phyloP scores from a whole-genome alignment of 2,329 filamentous ascomycete species.

The Diaporthe citri region DNA sequence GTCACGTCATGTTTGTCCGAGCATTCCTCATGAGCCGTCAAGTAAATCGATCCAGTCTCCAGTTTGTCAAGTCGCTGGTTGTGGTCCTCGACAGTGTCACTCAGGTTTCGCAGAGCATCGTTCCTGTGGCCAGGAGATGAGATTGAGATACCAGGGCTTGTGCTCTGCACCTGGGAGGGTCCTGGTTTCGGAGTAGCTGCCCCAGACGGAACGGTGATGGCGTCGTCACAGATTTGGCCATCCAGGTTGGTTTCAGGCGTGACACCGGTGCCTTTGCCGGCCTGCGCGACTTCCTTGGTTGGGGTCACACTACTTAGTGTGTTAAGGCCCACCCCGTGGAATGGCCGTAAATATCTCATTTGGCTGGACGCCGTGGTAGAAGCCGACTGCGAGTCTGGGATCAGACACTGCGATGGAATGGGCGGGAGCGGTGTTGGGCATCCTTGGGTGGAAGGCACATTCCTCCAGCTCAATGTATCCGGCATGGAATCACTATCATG shows the following conservation, averaged over 20 bases:
- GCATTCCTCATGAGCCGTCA: conserved; percentile 76
- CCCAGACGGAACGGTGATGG: conserved; percentile 17
- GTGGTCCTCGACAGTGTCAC: conserved; percentile 69
- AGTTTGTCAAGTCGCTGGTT: conserved; percentile 75
- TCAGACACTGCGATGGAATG: conserved; percentile 63
- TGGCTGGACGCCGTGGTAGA: conserved; percentile 66
- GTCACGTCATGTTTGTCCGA: conserved; percentile 75
- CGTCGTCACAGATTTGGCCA: conserved; percentile 9
- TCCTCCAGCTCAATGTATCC: conserved; percentile 68
- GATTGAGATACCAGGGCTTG: background rate
- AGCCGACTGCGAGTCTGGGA: conserved; percentile 63
- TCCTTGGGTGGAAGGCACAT: conserved; percentile 56
- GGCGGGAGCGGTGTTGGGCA: conserved; percentile 55
- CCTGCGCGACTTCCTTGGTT: conserved; percentile 49
- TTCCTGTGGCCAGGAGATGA: conserved; percentile 35
- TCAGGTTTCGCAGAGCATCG: conserved; percentile 59
- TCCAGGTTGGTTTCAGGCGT: conserved; percentile 42
- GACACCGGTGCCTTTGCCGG: conserved; percentile 42
- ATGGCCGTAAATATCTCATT: conserved; percentile 65
- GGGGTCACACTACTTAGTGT: conserved; percentile 60
- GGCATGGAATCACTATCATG: conserved; percentile 57
- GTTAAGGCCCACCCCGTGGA: conserved; percentile 67
- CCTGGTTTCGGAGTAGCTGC: conserved; percentile 26
- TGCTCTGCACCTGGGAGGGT: background rate
- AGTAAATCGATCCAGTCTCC: conserved; percentile 78